phyloP scores from a whole-genome alignment of 2,329 filamentous ascomycete species.

The Phaeoacremonium minimum region DNA sequence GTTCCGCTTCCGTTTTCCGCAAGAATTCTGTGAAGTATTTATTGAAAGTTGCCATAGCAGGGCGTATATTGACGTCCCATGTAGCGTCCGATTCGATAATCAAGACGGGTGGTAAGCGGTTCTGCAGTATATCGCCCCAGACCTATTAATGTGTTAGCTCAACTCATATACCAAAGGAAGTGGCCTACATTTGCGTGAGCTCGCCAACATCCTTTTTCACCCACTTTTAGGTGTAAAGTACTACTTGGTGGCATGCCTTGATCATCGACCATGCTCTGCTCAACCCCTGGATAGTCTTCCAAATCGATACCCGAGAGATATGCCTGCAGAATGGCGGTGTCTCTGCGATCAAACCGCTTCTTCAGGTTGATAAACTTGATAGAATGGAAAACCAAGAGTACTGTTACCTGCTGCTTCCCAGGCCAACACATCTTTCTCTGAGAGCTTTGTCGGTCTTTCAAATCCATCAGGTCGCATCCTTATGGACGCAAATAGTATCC shows the following conservation, averaged over 20 bases:
- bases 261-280: conserved; percentile 12
- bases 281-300: conserved; percentile 13
- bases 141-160: conserved; percentile 9
- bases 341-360: conserved; percentile 17
- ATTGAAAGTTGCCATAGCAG: conserved; percentile 17
- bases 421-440: background rate
- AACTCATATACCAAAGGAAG: background rate
- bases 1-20: conserved; percentile 8
- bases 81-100: conserved; percentile 22
- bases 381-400: conserved; percentile 16
- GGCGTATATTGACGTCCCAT: conserved; percentile 19
- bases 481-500: too few species aligned
- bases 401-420: conserved; percentile 14
- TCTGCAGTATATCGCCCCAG: conserved; percentile 18
- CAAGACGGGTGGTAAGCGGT: conserved; percentile 14
- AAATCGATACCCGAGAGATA: conserved; percentile 19
- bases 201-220: conserved; percentile 19
- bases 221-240: conserved; percentile 7
- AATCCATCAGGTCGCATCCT: too few species aligned
- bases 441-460: too few species aligned
- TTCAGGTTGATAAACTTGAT: conserved; percentile 20
- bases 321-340: conserved; percentile 19
- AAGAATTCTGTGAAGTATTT: conserved; percentile 14
- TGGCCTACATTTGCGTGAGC: conserved; percentile 20
- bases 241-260: conserved; percentile 19